phyloP scores from a whole-genome alignment of 31 red algal genomes.

The Porphyra umbilicalis region DNA sequence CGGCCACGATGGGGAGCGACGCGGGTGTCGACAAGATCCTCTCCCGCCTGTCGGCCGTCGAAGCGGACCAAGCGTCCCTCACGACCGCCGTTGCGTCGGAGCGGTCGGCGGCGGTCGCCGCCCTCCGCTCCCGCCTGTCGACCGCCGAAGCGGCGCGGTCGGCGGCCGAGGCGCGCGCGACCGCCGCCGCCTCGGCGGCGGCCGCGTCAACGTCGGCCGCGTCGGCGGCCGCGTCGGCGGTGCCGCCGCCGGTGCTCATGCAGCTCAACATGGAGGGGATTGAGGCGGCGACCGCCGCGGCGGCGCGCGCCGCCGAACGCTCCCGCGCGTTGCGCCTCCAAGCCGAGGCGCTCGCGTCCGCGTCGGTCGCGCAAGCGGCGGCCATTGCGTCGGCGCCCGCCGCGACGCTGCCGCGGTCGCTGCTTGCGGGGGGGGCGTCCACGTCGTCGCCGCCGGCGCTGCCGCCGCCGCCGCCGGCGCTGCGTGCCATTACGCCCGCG shows the following conservation, averaged over 20 bases:
- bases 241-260: constrained; percentile 37
- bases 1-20: not conserved
- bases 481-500: not conserved
- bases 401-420: constrained; percentile 41
- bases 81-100: constrained; percentile 10
- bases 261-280: constrained; percentile 58
- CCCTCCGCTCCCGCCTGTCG: not conserved
- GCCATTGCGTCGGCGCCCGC: constrained; percentile 14
- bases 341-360: constrained; percentile 33
- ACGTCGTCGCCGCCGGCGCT: constrained; percentile 28
- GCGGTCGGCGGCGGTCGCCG: constrained; percentile 1
- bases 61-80: constrained; percentile 33
- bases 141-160: not conserved
- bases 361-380: not conserved
- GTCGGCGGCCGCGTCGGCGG: not conserved
- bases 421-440: constrained; percentile 20
- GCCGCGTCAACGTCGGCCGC: not conserved
- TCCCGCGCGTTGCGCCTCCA: constrained; percentile 25
- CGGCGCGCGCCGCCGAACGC: constrained; percentile 47
- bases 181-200: not conserved
- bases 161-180: not conserved
- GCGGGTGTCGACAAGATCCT: constrained; percentile 15
- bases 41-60: constrained; percentile 30
- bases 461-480: not conserved
- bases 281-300: constrained; percentile 57